Evolutionary conservation across 1,284 basidiomycete genomes (phyloP).

Genomic region (Abortiporus biennis): DNA sequence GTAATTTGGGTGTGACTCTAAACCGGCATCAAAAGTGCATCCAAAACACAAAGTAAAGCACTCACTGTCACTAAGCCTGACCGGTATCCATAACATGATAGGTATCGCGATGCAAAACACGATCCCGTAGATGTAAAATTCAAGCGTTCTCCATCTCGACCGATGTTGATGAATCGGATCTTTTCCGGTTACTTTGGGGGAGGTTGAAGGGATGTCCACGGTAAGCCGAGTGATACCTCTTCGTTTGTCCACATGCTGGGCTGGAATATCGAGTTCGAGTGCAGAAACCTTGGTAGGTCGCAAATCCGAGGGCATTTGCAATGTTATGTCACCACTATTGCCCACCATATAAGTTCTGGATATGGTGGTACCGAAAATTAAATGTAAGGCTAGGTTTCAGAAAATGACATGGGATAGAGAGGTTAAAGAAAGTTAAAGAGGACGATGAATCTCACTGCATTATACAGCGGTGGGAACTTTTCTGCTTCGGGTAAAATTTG

Average conservation of each 20-base stretch:
- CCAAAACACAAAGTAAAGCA: neutral
- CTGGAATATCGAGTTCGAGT: conserved; percentile 15
- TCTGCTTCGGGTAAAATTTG: too few relatives aligned
- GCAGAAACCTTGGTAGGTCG: conserved; percentile 10
- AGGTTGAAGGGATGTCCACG: conserved; percentile 39
- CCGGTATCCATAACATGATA: conserved; percentile 77
- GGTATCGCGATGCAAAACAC: conserved; percentile 63
- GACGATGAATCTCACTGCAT: too few relatives aligned
- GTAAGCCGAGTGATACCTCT: conserved; percentile 39
- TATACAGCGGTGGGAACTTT: too few relatives aligned
- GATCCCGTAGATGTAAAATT: conserved; percentile 79
- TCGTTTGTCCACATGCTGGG: conserved; percentile 9
- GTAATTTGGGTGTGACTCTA: conserved; percentile 78
- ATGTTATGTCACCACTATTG: neutral
- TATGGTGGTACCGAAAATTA: too few relatives aligned
- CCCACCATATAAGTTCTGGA: neutral
- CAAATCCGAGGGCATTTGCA: conserved; percentile 26
- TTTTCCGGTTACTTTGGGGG: conserved; percentile 20
- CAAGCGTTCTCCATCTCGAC: conserved; percentile 73
- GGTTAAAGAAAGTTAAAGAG: too few relatives aligned
- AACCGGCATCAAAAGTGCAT: conserved; percentile 32
- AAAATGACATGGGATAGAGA: too few relatives aligned
- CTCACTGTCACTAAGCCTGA: conserved; percentile 68
- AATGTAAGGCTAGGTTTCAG: too few relatives aligned
- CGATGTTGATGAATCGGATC: conserved; percentile 22